Percentiles rank a stretch among this genome's conserved stretches.
Conservation (phyloP, 164 flowering plant genomes). For the Aristolochia fimbriata region DNA sequence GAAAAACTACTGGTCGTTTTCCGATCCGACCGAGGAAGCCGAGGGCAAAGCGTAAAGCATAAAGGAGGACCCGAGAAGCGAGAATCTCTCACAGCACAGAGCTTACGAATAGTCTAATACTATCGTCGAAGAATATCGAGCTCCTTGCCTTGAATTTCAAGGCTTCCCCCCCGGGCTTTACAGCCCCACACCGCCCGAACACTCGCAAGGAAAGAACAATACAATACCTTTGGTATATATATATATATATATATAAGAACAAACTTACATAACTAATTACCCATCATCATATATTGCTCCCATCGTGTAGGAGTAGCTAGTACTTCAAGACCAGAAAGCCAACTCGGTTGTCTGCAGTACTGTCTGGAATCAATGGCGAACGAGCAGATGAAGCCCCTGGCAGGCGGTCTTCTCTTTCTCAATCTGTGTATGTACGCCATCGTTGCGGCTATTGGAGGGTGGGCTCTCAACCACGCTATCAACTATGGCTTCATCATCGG, state of each 20-base stretch:
- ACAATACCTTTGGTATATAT: constrained; percentile 6
- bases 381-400: constrained; percentile 39
- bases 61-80: neutral
- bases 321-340: too few relatives aligned
- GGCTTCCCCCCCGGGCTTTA: constrained; percentile 10
- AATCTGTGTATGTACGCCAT: constrained; percentile 84
- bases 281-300: too few relatives aligned
- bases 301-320: too few relatives aligned
- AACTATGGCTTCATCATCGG: constrained; percentile 84
- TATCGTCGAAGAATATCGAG: neutral
- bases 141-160: constrained; percentile 18
- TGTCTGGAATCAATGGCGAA: too few relatives aligned
- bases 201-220: constrained; percentile 20
- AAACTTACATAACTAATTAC: neutral
- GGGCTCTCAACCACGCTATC: constrained; percentile 75
- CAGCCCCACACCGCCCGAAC: constrained; percentile 5
- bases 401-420: constrained; percentile 46
- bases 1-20: too few relatives aligned
- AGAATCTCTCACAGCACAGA: neutral
- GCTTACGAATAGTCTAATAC: too few relatives aligned
- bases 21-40: too few relatives aligned
- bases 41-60: too few relatives aligned
- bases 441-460: constrained; percentile 68
- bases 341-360: too few relatives aligned
- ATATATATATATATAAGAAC: too few relatives aligned